phyloP scores from a whole-genome alignment of 345 rosid genomes.

The Citrus medica region DNA sequence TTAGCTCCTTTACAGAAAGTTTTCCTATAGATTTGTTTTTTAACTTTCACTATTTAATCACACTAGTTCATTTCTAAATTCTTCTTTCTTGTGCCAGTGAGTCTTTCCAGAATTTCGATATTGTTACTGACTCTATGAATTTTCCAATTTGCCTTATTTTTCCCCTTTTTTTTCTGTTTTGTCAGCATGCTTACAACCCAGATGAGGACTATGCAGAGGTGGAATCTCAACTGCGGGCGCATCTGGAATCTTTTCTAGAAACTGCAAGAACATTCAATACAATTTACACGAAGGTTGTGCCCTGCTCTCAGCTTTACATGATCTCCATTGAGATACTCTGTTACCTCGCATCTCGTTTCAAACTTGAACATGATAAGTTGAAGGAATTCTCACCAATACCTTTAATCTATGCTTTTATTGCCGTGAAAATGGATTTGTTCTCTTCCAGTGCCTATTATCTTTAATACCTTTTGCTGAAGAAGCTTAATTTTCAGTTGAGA shows the following conservation, averaged over 20 bases:
- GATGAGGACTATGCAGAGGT: constrained; percentile 91
- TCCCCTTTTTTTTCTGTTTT: neutral
- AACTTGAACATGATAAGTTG: neutral
- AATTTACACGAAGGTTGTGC: constrained; percentile 82
- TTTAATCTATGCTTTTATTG: neutral
- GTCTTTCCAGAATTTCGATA: neutral
- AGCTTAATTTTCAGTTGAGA: neutral
- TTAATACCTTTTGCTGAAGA: neutral
- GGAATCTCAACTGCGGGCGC: constrained; percentile 74
- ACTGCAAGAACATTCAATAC: constrained; percentile 90
- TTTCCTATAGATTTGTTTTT: neutral
- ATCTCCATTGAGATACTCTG: neutral
- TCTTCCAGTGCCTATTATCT: neutral
- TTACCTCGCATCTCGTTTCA: neutral
- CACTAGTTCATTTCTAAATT: neutral
- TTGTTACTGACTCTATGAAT: neutral
- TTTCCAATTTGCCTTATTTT: neutral
- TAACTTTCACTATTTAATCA: neutral
- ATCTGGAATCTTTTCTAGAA: constrained; percentile 87
- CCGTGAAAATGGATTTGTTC: neutral
- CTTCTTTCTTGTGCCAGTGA: neutral
- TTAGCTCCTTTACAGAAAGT: neutral
- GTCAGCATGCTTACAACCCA: constrained; percentile 91
- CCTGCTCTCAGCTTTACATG: constrained; percentile 8
- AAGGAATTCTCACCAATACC: neutral